phyloP scores from a whole-genome alignment of 495 filamentous ascomycete species.

The Aspergillus avenaceus region DNA sequence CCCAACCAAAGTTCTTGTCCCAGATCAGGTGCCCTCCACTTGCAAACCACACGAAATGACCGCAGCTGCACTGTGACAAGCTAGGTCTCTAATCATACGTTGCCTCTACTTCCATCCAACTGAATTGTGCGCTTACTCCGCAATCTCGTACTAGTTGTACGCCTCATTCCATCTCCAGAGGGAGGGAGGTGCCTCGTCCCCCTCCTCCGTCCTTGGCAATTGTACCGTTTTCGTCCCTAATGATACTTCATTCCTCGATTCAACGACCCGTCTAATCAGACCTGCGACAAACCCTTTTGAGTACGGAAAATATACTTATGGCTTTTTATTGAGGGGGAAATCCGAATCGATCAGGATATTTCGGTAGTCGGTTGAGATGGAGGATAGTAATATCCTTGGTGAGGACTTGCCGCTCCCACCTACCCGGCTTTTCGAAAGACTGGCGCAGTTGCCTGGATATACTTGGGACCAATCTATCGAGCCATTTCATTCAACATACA shows the following conservation, averaged over 20 bases:
- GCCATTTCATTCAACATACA: conserved; percentile 80
- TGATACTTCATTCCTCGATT: conserved; percentile 12
- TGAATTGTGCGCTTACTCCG: background rate
- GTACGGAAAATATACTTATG: conserved; percentile 14
- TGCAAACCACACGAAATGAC: conserved; percentile 7
- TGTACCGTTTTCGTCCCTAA: conserved; percentile 18
- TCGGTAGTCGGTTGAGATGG: conserved; percentile 27
- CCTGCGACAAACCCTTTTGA: conserved; percentile 1
- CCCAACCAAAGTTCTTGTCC: conserved; percentile 13
- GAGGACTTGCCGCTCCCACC: conserved; percentile 67
- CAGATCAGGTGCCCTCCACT: conserved; percentile 6
- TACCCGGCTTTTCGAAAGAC: conserved; percentile 65
- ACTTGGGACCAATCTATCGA: conserved; percentile 66
- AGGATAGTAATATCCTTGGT: conserved; percentile 39
- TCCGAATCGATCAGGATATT: conserved; percentile 10
- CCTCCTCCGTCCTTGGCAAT: conserved; percentile 19
- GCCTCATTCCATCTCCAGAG: background rate
- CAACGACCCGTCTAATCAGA: conserved; percentile 4
- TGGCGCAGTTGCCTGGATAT: conserved; percentile 69
- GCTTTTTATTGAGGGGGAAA: conserved; percentile 19
- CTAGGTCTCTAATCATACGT: background rate
- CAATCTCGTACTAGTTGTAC: background rate
- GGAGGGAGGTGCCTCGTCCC: background rate
- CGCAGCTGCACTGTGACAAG: conserved; percentile 8
- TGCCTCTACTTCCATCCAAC: background rate